Base-by-base conservation (phyloP, 163 green algal species). In the Scenedesmus sp. region DNA sequence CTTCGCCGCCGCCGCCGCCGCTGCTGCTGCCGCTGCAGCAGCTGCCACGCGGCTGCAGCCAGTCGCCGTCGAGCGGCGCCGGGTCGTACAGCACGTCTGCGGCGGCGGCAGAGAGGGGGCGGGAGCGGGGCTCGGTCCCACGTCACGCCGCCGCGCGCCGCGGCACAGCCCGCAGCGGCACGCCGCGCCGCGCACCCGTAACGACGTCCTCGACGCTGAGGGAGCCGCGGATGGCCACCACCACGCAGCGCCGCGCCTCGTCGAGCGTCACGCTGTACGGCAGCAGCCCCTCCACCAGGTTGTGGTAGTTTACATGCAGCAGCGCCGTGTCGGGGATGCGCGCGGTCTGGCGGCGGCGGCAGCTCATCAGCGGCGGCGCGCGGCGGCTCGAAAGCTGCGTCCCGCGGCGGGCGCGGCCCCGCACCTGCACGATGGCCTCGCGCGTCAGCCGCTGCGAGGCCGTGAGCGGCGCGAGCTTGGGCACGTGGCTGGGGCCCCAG, bases 21-120 rank as follows among this genome's bases (percentile, higher is more conserved):
- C 42, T 63, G 70, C 29, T 62, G 18, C 60, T 47, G 70, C 60
- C 71, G 58, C 13, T 70, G 45, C 22, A 4, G 28, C 22, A 50
- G 67, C 51, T 56, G 50, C 29, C 44, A 34, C 53, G 33, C 53
- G 50, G 70, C 47, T 57, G 6, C 17, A 81, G 60, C 73, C 75
- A 83, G 31, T 76, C 75, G 10, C 36, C 64, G 39, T 77, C 75
- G 26, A 83, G 20, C 2, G 65, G 75, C 6, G 75, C 75, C 3
- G 75, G 75, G 39, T 83, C 75, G 34, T 83, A 83, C 28, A 83
- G 64, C 5, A 81, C 47, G 45, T 81, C 62, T 81, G 74, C 42
- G 50, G 18, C 50, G 50, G 50, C 22, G 4, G 50, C 50, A 26
- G 50, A 5, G n/a, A n/a, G n/a, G n/a, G n/a, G n/a, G n/a, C n/a